Evolutionary conservation across 495 filamentous ascomycete genomes (phyloP), one percentile per base, ranked within the genome.

Genomic region (Podospora australis): DNA sequence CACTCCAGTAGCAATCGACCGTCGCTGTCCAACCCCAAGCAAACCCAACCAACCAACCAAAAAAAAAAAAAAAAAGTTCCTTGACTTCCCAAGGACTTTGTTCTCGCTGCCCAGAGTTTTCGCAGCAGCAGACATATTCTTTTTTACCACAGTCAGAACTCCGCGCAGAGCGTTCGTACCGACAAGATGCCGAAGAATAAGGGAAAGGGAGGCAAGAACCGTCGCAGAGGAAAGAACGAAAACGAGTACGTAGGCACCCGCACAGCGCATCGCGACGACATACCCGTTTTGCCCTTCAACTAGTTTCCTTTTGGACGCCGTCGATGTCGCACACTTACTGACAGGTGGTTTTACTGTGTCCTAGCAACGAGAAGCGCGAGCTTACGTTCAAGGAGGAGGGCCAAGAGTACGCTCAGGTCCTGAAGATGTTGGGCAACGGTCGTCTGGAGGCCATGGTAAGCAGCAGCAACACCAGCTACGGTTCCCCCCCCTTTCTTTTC

Each of bases 161-260:
- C n/a, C n/a, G n/a, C n/a, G 22, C 40, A 21, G 14, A 43, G 20
- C 23, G 21, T 23, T 43, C 28, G 2, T 25, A 2, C 40, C 16
- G 38, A 24, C 51, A 63, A 50, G 11, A 64, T 64, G 62, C 62
- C 55, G 21, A 58, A 63, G 55, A 61, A 61, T 30, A 59, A 65
- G 54, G 59, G 60, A 62, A 64, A 96, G 87, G 92, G 92, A 68
- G 92, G 92, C 78, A 98, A 97, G 79, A 98, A 98, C 72, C 76
- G 92, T 67, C 82, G 92, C 75, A 84, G 92, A 72, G 92, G 92
- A 71, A 98, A 97, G 88, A 98, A 98, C 79, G 92, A 98, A 78
- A 97, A 96, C 78, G 71, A 74, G 62, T 64, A 51, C 53, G 62
- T 48, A 11, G n/a, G n/a, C n/a, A n/a, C n/a, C n/a, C n/a, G n/a